Percentiles rank a stretch among this genome's conserved stretches.
phyloP scores from a whole-genome alignment of 345 rosid genomes.

The Anacardium occidentale region DNA sequence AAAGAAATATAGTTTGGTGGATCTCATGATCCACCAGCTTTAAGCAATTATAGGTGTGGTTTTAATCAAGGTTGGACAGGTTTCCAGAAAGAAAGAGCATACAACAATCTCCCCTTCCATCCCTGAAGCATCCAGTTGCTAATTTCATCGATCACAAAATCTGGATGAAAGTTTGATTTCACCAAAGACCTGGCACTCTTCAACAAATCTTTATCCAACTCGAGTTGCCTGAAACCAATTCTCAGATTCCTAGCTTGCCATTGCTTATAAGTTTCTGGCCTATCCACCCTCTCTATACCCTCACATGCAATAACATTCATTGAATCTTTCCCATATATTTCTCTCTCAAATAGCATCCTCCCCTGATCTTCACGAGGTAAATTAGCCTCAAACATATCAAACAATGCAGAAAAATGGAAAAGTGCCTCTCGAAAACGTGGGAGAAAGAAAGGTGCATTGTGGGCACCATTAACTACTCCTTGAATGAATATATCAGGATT shows the following conservation, averaged over 20 bases:
- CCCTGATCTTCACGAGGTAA: slow-evolving; percentile 45
- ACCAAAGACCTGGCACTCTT: slow-evolving; percentile 42
- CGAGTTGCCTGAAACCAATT: slow-evolving; percentile 64
- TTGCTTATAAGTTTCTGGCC: too few relatives aligned
- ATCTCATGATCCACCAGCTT: not conserved
- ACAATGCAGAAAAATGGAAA: slow-evolving; percentile 64
- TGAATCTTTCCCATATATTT: too few relatives aligned
- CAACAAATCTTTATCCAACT: slow-evolving; percentile 46
- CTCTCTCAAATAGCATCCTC: too few relatives aligned
- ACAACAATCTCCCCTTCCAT: slow-evolving; percentile 79
- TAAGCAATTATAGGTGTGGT: not conserved
- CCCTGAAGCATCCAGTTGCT: slow-evolving; percentile 83
- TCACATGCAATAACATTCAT: too few relatives aligned
- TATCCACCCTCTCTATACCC: too few relatives aligned
- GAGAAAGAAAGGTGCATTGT: slow-evolving; percentile 69
- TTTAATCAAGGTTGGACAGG: slow-evolving; percentile 35
- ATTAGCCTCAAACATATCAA: slow-evolving; percentile 63
- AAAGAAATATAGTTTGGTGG: not conserved
- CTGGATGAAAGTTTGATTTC: slow-evolving; percentile 49
- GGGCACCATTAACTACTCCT: slow-evolving; percentile 57
- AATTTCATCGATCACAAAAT: slow-evolving; percentile 62
- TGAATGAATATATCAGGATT: slow-evolving; percentile 64
- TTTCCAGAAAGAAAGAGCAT: slow-evolving; percentile 72
- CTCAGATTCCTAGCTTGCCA: too few relatives aligned
- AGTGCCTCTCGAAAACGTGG: slow-evolving; percentile 75